Base-by-base conservation (phyloP, 441 rosid species). In the Brassica hybrid region DNA sequence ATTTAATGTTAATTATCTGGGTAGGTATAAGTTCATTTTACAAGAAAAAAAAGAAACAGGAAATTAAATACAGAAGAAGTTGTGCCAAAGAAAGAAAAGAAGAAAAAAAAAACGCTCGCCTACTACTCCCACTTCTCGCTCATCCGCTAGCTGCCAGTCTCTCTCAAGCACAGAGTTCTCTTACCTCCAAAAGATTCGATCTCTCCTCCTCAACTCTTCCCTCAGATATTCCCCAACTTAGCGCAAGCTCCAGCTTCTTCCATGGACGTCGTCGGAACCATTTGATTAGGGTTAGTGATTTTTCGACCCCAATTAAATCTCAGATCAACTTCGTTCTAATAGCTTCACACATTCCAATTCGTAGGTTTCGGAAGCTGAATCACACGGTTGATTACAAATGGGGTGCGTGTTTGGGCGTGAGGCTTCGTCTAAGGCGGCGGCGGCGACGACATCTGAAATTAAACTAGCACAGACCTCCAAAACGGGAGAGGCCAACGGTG, bases 391-490 rank as follows among this genome's bases (percentile, higher is more conserved):
- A 71, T 43, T 13, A 79, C 76, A n/a, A 76, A 94, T 94, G 98
- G 99, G 99, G 73, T 94, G 99, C 84, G 98, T 94, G 70, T 83
- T 94, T n/a, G n/a, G n/a, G n/a, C n/a, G n/a, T n/a, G n/a, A n/a
- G n/a, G n/a, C 71, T 94, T 76, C 88, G 5, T 81, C 90, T 8
- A 90, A 88, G 18, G 4, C 50, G n/a, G 38, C 38, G 8, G 6
- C 54, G 71, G 72, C 21, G 36, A 30, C 85, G 60, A 86, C 85
- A 72, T 81, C 88, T 52, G 96, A 85, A 83, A 72, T 90, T 60
- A 91, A 82, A 82, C 84, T 62, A 70, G 84, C 52, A 23, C 87
- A 80, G 67, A 83, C 61, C 66, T 77, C 69, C 45, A 76, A 76
- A 21, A 68, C 83, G n/a, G 89, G 78, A 69, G 84, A 88, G n/a